Conservation (phyloP, 768 basidiomycete species). For the Pleurotus cornucopiae region DNA sequence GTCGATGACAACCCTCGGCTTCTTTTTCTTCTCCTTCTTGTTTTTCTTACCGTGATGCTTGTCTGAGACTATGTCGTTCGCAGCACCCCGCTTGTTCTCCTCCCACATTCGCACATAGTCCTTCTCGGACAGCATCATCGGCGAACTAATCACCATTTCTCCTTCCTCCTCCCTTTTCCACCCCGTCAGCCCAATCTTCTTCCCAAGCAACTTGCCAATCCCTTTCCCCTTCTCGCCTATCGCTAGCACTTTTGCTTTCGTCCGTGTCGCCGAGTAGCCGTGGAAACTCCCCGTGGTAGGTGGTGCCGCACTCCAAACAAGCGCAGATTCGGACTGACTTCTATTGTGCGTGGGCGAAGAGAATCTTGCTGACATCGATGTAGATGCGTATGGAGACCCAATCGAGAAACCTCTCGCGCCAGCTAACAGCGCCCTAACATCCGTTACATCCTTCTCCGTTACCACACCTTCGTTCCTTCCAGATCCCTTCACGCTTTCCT, state of each 20-base stretch:
- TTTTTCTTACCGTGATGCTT: constrained; percentile 2
- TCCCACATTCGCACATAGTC: not conserved
- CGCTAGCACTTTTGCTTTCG: too few relatives aligned
- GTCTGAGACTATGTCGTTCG: not conserved
- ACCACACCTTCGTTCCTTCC: not conserved
- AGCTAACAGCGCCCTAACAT: not conserved
- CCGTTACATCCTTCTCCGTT: not conserved
- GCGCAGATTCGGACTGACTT: not conserved
- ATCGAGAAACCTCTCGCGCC: not conserved
- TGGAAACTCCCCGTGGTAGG: not conserved
- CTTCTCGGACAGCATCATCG: not conserved
- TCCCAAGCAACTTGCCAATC: not conserved
- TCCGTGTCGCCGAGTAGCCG: too few relatives aligned
- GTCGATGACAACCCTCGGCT: constrained; percentile 3
- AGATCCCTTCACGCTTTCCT: not conserved
- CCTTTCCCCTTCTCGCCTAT: not conserved
- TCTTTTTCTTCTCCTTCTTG: constrained; percentile 5
- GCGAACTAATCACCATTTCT: too few relatives aligned
- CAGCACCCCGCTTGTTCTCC: not conserved
- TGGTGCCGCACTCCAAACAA: not conserved
- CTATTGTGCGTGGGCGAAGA: not conserved
- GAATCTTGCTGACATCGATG: not conserved
- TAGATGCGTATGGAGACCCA: not conserved
- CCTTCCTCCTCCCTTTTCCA: not conserved
- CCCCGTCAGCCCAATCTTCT: not conserved